Evolutionary conservation across 1,139 yeast species (phyloP), one percentile per base, ranked within the genome.

Genomic region (Pneumocystis jirovecii): DNA sequence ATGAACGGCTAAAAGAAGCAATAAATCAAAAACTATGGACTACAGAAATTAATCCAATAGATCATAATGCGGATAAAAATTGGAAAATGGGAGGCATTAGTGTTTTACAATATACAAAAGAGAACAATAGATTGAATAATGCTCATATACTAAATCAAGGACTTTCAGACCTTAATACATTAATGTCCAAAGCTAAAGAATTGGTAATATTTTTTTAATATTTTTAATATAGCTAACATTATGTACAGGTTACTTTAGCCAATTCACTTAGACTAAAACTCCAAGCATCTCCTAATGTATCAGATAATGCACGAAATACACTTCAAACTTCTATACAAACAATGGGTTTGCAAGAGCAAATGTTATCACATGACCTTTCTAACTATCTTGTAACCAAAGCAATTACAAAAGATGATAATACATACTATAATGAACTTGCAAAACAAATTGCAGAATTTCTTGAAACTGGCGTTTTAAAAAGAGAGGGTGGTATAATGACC

Each of bases 171-270:
- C 76, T 91, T 62, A 86, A 86, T 68, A 86, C 86, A 61, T 77
- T 91, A 64, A 85, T 89, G 86, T 80, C 84, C 35, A 82, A 87
- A 68, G 95, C 91, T 0, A 84, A 84, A 70, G 95, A 90, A 66
- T 81, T 91, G 63, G 82, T 86, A 42, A 45, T 35, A 7, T n/a
- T 35, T 35, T 10, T 15, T 34, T 7, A 35, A 17, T 40, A n/a
- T 44, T 12, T 50, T 34, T 42, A 31, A 50, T 19, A 56, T 25
- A 7, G 3, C 5, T 12, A 25, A 50, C n/a, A 21, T 39, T 64
- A 35, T 35, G 6, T 40, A 17, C 44, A 64, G 66, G 63, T 68
- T 61, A 78, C 79, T 61, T 75, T 90, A 42, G 84, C 86, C 35
- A 78, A 80, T 63, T 76, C 82, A 61, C 80, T 83, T 74, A 78